Conservation (phyloP, 2,329 filamentous ascomycete species). For the Neofusicoccum kwambonambiense region DNA sequence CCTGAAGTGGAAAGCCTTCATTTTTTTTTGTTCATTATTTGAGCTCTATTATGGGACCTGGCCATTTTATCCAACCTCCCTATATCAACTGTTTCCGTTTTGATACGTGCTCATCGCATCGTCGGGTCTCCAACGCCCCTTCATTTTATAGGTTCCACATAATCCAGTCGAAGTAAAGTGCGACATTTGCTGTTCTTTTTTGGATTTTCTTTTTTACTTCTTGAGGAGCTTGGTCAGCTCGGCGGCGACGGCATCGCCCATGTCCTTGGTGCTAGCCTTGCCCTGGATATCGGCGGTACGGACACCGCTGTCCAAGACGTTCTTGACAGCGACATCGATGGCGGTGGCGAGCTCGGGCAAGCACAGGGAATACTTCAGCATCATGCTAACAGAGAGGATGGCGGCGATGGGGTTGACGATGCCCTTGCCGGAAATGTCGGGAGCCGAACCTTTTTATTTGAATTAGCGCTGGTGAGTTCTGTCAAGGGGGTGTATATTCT, state of each 20-base stretch:
- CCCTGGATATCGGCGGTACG: constrained; percentile 86
- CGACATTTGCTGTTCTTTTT: neutral
- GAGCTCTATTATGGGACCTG: no score
- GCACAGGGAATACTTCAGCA: constrained; percentile 89
- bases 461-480: neutral
- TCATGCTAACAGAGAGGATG: constrained; percentile 90
- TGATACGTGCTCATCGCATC: neutral
- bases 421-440: constrained; percentile 88
- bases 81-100: no score
- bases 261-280: constrained; percentile 67
- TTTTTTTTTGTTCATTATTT: no score
- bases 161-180: no score
- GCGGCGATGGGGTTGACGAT: constrained; percentile 92
- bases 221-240: constrained; percentile 68
- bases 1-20: no score
- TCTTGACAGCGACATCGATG: constrained; percentile 78
- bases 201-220: neutral
- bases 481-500: neutral
- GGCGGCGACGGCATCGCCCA: constrained; percentile 77
- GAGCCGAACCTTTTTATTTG: constrained; percentile 67
- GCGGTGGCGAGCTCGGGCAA: constrained; percentile 73
- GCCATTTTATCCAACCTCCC: no score
- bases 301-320: constrained; percentile 74
- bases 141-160: neutral
- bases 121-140: neutral